Percentiles rank a stretch among this genome's conserved stretches.
phyloP scores from a whole-genome alignment of 2,329 filamentous ascomycete genomes.

The Emericellopsis atlantica region DNA sequence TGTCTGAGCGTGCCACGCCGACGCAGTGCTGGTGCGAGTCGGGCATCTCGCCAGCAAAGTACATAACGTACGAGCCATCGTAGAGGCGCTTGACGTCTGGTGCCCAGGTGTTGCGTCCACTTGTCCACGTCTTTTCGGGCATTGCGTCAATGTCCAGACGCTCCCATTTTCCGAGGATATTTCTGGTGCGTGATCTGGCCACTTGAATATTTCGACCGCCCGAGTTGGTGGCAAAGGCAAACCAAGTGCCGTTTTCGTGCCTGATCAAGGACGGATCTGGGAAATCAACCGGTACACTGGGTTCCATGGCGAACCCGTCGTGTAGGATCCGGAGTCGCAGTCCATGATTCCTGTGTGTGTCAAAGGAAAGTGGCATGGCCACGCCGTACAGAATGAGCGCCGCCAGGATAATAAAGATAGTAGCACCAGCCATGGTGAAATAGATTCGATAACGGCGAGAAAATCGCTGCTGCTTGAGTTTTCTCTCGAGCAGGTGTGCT shows the following conservation, averaged over 20 bases:
- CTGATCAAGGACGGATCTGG: slow-evolving; percentile 41
- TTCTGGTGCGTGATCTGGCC: slow-evolving; percentile 26
- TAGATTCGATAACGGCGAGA: too few species aligned
- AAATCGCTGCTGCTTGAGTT: too few species aligned
- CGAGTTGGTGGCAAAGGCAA: slow-evolving; percentile 43
- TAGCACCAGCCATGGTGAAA: too few species aligned
- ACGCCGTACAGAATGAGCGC: too few species aligned
- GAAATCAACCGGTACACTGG: slow-evolving; percentile 25
- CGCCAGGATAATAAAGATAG: too few species aligned
- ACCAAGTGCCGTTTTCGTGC: slow-evolving; percentile 33
- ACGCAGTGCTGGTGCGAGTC: slow-evolving; percentile 38
- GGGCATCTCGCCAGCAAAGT: slow-evolving; percentile 39
- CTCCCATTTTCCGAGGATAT: slow-evolving; percentile 33
- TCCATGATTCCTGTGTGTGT: background rate
- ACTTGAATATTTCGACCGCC: slow-evolving; percentile 39
- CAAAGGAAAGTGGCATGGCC: too few species aligned
- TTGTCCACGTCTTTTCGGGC: slow-evolving; percentile 41
- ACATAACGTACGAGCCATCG: slow-evolving; percentile 44
- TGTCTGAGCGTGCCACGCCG: slow-evolving; percentile 36
- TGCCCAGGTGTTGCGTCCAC: slow-evolving; percentile 42
- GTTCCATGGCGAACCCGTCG: background rate
- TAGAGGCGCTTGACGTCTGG: slow-evolving; percentile 41
- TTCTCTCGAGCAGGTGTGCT: too few species aligned
- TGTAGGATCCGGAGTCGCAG: slow-evolving; percentile 1
- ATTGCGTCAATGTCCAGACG: slow-evolving; percentile 39